Percentiles rank a stretch among this genome's conserved stretches.
These are phyloP conservation scores for Orbilia brochopaga DNA, from an alignment of 2,329 filamentous ascomycete genomes.

Conservation along the genomic window DNA sequence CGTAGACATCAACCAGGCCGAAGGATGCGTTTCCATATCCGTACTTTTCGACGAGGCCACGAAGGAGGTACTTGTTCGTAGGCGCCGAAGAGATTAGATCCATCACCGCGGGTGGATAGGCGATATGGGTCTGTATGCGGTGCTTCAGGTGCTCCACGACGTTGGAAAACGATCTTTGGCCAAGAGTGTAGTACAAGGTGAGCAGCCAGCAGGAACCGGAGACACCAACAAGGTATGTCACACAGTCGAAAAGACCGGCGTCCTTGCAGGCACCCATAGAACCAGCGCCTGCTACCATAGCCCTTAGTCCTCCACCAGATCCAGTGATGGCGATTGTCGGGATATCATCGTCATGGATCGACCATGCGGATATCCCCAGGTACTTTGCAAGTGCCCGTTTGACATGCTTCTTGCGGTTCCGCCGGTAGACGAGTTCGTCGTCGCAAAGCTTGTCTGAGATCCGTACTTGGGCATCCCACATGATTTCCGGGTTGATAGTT, in stretches of 20 bases:
- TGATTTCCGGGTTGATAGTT: slow-evolving; percentile 82
- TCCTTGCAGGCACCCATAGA: slow-evolving; percentile 84
- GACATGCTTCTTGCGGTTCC: slow-evolving; percentile 71
- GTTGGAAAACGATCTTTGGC: slow-evolving; percentile 69
- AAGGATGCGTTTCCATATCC: slow-evolving; percentile 80
- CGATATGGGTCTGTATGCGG: slow-evolving; percentile 84
- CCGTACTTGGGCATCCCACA: slow-evolving; percentile 78
- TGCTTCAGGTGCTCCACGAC: slow-evolving; percentile 86
- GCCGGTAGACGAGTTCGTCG: slow-evolving; percentile 78
- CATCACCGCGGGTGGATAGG: slow-evolving; percentile 85
- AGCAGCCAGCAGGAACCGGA: slow-evolving; percentile 97
- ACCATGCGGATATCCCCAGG: slow-evolving; percentile 74
- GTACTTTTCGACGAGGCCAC: slow-evolving; percentile 87
- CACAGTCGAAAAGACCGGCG: slow-evolving; percentile 88
- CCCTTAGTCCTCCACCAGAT: slow-evolving; percentile 87
- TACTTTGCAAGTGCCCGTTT: slow-evolving; percentile 80
- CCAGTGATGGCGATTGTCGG: slow-evolving; percentile 93
- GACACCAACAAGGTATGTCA: slow-evolving; percentile 93
- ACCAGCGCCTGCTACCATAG: slow-evolving; percentile 86
- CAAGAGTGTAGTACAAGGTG: slow-evolving; percentile 80
- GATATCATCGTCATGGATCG: slow-evolving; percentile 91
- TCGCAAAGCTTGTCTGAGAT: slow-evolving; percentile 80
- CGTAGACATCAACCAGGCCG: slow-evolving; percentile 92
- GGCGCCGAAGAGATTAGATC: slow-evolving; percentile 82
- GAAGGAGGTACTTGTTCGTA: slow-evolving; percentile 88